These are phyloP conservation scores for Pleurotus sapidus DNA, from an alignment of 768 basidiomycete species.

Conservation along the genomic window DNA sequence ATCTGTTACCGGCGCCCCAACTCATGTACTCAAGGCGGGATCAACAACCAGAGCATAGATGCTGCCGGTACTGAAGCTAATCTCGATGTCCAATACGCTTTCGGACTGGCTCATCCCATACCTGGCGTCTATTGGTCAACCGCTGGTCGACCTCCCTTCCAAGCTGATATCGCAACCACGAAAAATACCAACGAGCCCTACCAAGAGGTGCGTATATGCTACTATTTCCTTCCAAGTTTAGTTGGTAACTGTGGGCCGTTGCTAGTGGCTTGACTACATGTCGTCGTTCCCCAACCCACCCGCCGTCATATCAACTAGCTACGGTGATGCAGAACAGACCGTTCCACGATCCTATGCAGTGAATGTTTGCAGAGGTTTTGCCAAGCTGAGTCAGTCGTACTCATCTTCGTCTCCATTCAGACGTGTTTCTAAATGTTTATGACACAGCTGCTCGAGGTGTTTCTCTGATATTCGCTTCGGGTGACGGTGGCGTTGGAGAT, in stretches of 20 bases:
- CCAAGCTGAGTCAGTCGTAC: conserved; percentile 50
- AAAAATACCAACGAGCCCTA: conserved; percentile 35
- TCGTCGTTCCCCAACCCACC: conserved; percentile 43
- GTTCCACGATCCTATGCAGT: conserved; percentile 57
- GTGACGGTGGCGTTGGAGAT: conserved; percentile 71
- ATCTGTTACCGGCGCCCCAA: neutral
- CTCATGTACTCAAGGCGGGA: conserved; percentile 41
- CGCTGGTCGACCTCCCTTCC: conserved; percentile 58
- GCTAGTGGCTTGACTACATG: conserved; percentile 58
- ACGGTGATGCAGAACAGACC: conserved; percentile 72
- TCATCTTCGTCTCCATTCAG: neutral
- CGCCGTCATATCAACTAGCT: conserved; percentile 67
- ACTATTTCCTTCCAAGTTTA: too few relatives aligned
- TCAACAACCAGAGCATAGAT: conserved; percentile 52
- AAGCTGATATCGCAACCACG: conserved; percentile 38
- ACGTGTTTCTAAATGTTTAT: too few relatives aligned
- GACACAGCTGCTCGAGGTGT: conserved; percentile 58
- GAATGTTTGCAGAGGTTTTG: conserved; percentile 60
- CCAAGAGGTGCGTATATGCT: conserved; percentile 13
- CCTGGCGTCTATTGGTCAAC: conserved; percentile 61
- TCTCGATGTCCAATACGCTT: conserved; percentile 66
- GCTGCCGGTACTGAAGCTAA: conserved; percentile 64
- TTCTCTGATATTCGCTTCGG: conserved; percentile 62
- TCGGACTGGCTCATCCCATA: conserved; percentile 62
- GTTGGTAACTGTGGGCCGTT: too few relatives aligned